Percentiles rank a stretch among this genome's conserved stretches.
These are phyloP conservation scores for Miscanthus lutarioriparius DNA, from an alignment of 176 grass and related monocot species.

Conservation along the genomic window DNA sequence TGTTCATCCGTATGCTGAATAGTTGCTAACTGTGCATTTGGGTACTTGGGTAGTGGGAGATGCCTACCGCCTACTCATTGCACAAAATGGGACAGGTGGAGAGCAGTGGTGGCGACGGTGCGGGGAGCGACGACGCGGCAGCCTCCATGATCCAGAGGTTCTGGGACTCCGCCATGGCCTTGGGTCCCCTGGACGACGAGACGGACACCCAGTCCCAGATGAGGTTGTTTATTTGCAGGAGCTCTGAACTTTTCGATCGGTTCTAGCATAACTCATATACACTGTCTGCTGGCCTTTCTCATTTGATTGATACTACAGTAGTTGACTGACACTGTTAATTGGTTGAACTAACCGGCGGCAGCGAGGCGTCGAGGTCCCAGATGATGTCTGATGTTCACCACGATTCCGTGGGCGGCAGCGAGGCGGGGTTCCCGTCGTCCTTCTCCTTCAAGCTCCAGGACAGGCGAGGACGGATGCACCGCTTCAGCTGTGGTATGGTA, in stretches of 20 bases:
- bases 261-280: not conserved
- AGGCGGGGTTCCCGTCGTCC: constrained; percentile 22
- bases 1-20: not conserved
- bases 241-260: not conserved
- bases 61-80: not conserved
- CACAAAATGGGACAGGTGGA: constrained; percentile 39
- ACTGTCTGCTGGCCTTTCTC: no score
- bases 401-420: not conserved
- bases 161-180: constrained; percentile 72
- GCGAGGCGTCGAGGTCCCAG: constrained; percentile 49
- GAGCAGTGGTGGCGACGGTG: constrained; percentile 8
- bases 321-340: not conserved
- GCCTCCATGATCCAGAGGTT: constrained; percentile 78
- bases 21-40: not conserved
- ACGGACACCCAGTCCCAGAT: constrained; percentile 46
- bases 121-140: constrained; percentile 39
- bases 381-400: constrained; percentile 53
- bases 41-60: not conserved
- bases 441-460: constrained; percentile 85
- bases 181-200: constrained; percentile 51
- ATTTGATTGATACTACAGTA: not conserved
- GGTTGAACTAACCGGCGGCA: not conserved
- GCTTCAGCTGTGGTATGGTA: constrained; percentile 63
- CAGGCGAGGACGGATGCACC: constrained; percentile 61
- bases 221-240: constrained; percentile 32